Base-by-base conservation (phyloP, 2,329 filamentous ascomycete species). In the Hortaea sp. region DNA sequence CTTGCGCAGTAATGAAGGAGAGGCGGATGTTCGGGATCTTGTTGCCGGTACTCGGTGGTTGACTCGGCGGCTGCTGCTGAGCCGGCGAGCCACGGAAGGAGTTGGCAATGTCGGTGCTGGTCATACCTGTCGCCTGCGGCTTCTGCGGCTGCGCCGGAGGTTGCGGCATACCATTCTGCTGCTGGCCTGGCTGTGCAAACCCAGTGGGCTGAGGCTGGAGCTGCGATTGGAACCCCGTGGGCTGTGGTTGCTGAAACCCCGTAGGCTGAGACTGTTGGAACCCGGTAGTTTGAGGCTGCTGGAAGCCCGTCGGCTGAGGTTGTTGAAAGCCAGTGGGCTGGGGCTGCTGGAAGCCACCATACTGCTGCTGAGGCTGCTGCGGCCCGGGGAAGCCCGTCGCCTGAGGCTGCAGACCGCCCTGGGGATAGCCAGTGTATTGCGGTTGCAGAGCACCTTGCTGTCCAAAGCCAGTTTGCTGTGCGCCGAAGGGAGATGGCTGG, bases 21-120 rank as follows among this genome's bases (percentile, higher is more conserved):
- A 98, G 71, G 42, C 92, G 79, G 54, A 97, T 94, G 63, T 85
- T 97, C 29, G 92, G 92, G 47, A 98, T 95, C 70, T 85, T 92
- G 32, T n/a, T 35, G 29, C 46, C 38, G 57, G 78, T 82, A 39
- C 73, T 65, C 58, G 79, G 81, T 5, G 84, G 75, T 53, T 84
- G 79, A 58, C 83, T 77, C 9, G 80, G 69, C 27, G 73, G 67
- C n/a, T 79, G 69, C 69, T 31, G 77, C 72, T 32, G 73, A 66
- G 9, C 65, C 67, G 47, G 61, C 62, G 45, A 44, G 53, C 62
- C 57, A 49, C 73, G 69, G 64, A 83, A 83, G 6, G 79, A 82
- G 58, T 79, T 75, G 49, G 78, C 79, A 59, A 83, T 79, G 59
- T 81, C 78, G 39, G 72, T 69, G 47, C 78, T 82, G 6, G 79